Percentiles rank a stretch among this genome's conserved stretches.
These are phyloP conservation scores for Curvularia sp. DNA, from an alignment of 2,329 filamentous ascomycete species.

Conservation along the genomic window DNA sequence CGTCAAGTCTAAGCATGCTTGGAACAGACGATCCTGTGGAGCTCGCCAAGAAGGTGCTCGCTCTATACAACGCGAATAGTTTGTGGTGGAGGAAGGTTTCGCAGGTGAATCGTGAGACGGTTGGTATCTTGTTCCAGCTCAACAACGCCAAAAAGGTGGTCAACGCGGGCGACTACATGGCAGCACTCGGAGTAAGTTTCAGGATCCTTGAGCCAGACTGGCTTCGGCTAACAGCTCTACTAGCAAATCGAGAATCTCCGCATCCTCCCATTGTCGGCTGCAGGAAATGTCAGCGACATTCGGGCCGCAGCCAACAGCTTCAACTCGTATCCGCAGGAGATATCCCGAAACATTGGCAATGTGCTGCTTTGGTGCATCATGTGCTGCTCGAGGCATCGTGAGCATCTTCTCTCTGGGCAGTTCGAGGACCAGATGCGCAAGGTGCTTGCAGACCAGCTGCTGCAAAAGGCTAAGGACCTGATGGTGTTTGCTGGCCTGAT, in stretches of 20 bases:
- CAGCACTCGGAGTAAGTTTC: constrained; percentile 69
- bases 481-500: constrained; percentile 95
- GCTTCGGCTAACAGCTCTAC: constrained; percentile 4
- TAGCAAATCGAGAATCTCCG: constrained; percentile 76
- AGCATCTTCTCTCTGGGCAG: constrained; percentile 69
- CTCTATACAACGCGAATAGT: constrained; percentile 66
- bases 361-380: constrained; percentile 93
- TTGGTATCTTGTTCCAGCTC: constrained; percentile 66
- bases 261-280: constrained; percentile 79
- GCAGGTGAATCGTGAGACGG: constrained; percentile 63
- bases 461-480: constrained; percentile 84
- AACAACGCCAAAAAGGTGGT: constrained; percentile 66
- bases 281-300: constrained; percentile 78
- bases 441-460: constrained; percentile 68
- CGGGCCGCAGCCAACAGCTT: constrained; percentile 83
- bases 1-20: constrained; percentile 66
- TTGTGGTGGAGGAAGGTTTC: constrained; percentile 68
- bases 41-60: constrained; percentile 68
- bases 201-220: not conserved
- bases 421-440: constrained; percentile 71
- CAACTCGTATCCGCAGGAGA: constrained; percentile 75
- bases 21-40: constrained; percentile 71
- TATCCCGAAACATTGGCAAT: constrained; percentile 88
- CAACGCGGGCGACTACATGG: constrained; percentile 64
- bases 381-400: constrained; percentile 79